These are phyloP conservation scores for Cyphellophora attinorum DNA, from an alignment of 2,329 filamentous ascomycete species.

Conservation along the genomic window DNA sequence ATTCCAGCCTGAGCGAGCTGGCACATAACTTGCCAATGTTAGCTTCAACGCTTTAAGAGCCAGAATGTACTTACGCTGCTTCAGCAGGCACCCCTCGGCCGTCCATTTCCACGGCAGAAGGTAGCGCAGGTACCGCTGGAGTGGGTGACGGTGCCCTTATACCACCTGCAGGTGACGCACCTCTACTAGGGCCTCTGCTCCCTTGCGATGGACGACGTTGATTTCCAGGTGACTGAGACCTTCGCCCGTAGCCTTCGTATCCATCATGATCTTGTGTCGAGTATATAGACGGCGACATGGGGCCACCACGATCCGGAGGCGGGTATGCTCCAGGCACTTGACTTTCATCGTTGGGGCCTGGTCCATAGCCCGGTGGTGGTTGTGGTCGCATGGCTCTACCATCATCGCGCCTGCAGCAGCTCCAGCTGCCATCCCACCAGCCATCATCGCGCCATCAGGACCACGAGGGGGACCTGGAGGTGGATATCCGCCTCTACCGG, in stretches of 20 bases:
- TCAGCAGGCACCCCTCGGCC: slow-evolving; percentile 35
- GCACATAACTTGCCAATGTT: slow-evolving; percentile 46
- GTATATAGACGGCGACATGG: slow-evolving; percentile 12
- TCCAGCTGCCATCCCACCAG: slow-evolving; percentile 27
- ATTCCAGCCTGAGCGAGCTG: slow-evolving; percentile 49
- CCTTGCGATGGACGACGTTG: slow-evolving; percentile 20
- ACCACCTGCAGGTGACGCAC: slow-evolving; percentile 27
- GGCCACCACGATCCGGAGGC: slow-evolving; percentile 25
- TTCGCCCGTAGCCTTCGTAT: slow-evolving; percentile 55
- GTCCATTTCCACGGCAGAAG: not conserved
- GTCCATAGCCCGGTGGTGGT: slow-evolving; percentile 40
- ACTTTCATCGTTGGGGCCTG: slow-evolving; percentile 18
- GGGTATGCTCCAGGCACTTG: slow-evolving; percentile 15
- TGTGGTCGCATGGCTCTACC: slow-evolving; percentile 31
- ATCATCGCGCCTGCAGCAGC: slow-evolving; percentile 14
- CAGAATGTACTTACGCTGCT: too few species aligned
- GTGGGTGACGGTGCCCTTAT: slow-evolving; percentile 46
- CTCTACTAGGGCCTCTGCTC: slow-evolving; percentile 12
- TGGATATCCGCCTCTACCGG: slow-evolving; percentile 15
- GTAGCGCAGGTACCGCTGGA: slow-evolving; percentile 38
- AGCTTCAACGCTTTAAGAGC: too few species aligned
- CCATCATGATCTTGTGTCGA: slow-evolving; percentile 11
- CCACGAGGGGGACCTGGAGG: slow-evolving; percentile 10
- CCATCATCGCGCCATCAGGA: slow-evolving; percentile 30
- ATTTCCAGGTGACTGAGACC: slow-evolving; percentile 31